Evolutionary conservation across 805 yeast species (phyloP), one percentile per base, ranked within the genome.

Genomic region (Candida saitoana): DNA sequence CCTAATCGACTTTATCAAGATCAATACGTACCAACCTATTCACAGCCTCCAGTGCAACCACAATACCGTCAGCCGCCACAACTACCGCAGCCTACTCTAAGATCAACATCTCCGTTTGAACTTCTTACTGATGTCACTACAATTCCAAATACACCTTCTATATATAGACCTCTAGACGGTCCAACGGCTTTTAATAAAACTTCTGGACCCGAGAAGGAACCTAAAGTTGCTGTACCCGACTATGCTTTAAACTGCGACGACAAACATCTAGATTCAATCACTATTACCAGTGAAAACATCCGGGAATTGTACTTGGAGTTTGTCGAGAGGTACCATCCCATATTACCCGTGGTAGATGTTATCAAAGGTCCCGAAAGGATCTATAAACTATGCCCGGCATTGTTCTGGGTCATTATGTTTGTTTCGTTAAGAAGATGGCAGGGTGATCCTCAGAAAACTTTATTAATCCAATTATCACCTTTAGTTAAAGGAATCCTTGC

Each of bases 381-480:
- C 6, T 87, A 85, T 59, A 63, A 79, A 44, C 69, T 86, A 14
- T 88, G 96, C 44, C 96, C 97, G 0, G 83, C 91, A 2, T 67
- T 91, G 15, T 91, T 91, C 56, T 91, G 99, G 99, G 90, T 91
- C 0, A 82, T 91, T 12, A 82, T 90, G 79, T 78, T 88, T 32
- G 84, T 88, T 1, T 87, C 96, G 0, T 65, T 89, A 34, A 74
- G 99, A 45, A 71, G 96, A 43, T 73, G 71, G 45, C 67, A 69
- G 19, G 60, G 57, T 20, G 60, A 59, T 33, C 38, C 54, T 11
- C 56, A 59, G 41, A 57, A 67, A 39, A 52, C 55, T 19, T 59
- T 84, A n/a, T 76, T 85, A 54, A 67, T 82, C 51, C 65, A 74
- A 18, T 64, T 90, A 34, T 77, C 91, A 1, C 84, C 84, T 1